Evolutionary conservation across 371 early-diverging fungal species (phyloP).

Genomic region (Cladochytrium tenue): DNA sequence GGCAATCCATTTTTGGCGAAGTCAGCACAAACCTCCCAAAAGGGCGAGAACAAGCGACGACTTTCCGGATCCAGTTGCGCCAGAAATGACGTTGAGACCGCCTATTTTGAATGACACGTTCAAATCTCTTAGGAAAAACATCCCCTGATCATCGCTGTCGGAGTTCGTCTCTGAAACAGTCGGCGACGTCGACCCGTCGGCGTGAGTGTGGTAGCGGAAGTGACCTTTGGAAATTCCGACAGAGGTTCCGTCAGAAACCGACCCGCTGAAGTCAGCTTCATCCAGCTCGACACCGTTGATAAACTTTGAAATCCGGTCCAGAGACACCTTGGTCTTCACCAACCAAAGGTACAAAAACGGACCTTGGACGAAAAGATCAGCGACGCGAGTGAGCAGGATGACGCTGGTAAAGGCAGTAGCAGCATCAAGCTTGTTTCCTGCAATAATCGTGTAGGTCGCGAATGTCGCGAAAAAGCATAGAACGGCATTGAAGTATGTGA

Average conservation of each 20-base stretch:
- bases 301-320: constrained; percentile 41
- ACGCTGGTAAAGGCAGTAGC: constrained; percentile 44
- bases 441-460: constrained; percentile 38
- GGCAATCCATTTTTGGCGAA: too few relatives aligned
- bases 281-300: constrained; percentile 45
- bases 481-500: constrained; percentile 11
- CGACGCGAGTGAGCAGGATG: constrained; percentile 24
- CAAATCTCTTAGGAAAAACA: constrained; percentile 18
- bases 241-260: not conserved
- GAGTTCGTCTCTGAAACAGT: not conserved
- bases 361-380: constrained; percentile 8
- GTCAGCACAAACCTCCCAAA: constrained; percentile 54
- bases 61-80: constrained; percentile 73
- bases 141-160: not conserved
- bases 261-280: constrained; percentile 16
- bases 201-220: constrained; percentile 21
- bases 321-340: constrained; percentile 35
- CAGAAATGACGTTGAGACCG: constrained; percentile 66
- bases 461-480: constrained; percentile 36
- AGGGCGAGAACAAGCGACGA: constrained; percentile 67
- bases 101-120: constrained; percentile 56
- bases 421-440: constrained; percentile 36
- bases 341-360: not conserved
- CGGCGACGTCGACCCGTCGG: constrained; percentile 5
- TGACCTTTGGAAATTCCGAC: constrained; percentile 16